A percentile compares a stretch with the other conserved stretches of the same genome.
Conservation (phyloP, 177 flowering plant genomes). For the Vitis hybrid region DNA sequence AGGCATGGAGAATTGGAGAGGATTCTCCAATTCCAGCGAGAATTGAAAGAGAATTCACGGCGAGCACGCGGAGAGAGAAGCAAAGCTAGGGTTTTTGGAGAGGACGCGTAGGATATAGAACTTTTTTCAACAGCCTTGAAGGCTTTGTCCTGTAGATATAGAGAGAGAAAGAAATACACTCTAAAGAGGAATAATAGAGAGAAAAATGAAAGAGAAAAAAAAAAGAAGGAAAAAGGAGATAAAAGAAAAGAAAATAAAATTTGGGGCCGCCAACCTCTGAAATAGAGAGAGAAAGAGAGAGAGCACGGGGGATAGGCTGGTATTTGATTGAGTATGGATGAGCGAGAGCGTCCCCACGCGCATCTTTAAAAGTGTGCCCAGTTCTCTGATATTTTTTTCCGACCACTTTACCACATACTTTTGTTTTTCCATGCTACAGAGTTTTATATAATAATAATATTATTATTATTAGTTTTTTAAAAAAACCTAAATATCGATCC, state of each 20-base stretch:
- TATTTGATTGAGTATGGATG: slow-evolving; percentile 6
- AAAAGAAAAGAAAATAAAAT: no score
- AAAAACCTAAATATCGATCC: no score
- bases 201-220: no score
- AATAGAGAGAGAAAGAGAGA: not conserved
- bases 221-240: no score
- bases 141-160: not conserved
- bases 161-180: not conserved
- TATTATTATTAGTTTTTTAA: no score
- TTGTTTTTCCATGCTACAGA: no score
- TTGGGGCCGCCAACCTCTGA: no score
- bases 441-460: not conserved
- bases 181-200: no score
- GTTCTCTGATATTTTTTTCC: no score
- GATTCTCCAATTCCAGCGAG: not conserved
- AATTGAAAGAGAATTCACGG: not conserved
- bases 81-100: slow-evolving; percentile 33
- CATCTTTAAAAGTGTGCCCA: not conserved
- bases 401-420: no score
- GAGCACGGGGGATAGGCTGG: slow-evolving; percentile 5
- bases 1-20: not conserved
- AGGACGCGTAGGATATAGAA: slow-evolving; percentile 37
- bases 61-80: slow-evolving; percentile 9
- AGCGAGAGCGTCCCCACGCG: slow-evolving; percentile 19
- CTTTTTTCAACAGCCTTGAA: slow-evolving; percentile 2